Percentiles rank a stretch among this genome's conserved stretches.
phyloP scores from a whole-genome alignment of 306 rosid genomes.

The Castanea sativa region DNA sequence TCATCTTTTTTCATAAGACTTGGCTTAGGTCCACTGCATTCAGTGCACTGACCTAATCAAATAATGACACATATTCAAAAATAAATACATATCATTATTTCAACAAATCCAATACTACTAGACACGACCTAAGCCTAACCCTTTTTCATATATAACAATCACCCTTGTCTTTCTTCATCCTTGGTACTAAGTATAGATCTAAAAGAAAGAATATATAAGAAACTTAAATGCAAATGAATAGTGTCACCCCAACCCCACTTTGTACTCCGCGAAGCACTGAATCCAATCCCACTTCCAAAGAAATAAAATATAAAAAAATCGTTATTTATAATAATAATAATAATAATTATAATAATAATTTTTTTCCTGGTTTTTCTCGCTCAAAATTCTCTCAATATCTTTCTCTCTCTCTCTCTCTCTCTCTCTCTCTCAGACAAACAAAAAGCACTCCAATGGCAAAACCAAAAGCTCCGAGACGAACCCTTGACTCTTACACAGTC shows the following conservation, averaged over 20 bases:
- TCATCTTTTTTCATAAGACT: rapidly evolving
- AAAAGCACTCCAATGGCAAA: conserved; percentile 58
- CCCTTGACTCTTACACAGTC: conserved; percentile 93
- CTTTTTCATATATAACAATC: too few species aligned
- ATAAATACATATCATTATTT: too few species aligned
- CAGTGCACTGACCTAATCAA: too few species aligned
- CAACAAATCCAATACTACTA: too few species aligned
- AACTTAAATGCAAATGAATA: too few species aligned
- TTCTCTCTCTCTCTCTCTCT: neutral
- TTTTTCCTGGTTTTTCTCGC: conserved; percentile 16
- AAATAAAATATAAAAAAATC: neutral
- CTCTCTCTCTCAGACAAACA: neutral
- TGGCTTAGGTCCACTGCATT: too few species aligned
- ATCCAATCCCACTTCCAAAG: neutral
- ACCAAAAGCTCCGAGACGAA: conserved; percentile 82
- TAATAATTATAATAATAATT: neutral
- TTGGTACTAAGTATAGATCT: too few species aligned
- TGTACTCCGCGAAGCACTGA: conserved; percentile 13
- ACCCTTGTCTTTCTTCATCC: neutral
- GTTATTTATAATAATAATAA: too few species aligned
- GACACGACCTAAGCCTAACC: too few species aligned
- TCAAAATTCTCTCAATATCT: conserved; percentile 3
- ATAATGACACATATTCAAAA: too few species aligned
- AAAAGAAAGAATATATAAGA: too few species aligned
- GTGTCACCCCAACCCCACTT: neutral